A percentile compares a stretch with the other conserved stretches of the same genome.
Conservation (phyloP, 805 yeast genomes). For the Sporopachydermia lactativora region DNA sequence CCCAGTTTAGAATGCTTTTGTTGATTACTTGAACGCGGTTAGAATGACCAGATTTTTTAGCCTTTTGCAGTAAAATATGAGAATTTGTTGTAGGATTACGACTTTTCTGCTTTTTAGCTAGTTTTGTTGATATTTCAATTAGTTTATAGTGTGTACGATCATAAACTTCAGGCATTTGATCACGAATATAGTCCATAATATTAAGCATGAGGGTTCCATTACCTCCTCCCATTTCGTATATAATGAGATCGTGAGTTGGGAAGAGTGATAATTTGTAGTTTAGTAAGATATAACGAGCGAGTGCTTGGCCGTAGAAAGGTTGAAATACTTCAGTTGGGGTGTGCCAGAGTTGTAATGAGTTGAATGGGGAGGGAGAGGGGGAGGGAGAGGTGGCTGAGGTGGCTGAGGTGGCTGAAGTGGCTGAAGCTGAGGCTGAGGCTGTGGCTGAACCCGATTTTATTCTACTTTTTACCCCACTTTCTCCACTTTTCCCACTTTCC, state of each 20-base stretch:
- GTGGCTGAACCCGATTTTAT: conserved; percentile 4
- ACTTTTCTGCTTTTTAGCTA: conserved; percentile 41
- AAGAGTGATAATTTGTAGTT: conserved; percentile 55
- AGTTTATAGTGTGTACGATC: conserved; percentile 51
- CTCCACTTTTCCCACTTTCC: conserved; percentile 11
- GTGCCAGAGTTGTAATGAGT: conserved; percentile 77
- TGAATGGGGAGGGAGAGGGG: too few relatives aligned
- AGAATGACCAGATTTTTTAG: conserved; percentile 30
- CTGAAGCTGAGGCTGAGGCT: conserved; percentile 16
- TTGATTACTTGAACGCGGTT: conserved; percentile 51
- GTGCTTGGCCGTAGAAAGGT: conserved; percentile 74
- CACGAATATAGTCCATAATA: conserved; percentile 47
- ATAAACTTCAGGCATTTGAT: conserved; percentile 62
- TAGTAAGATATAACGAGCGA: conserved; percentile 66
- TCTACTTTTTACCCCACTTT: conserved; percentile 15
- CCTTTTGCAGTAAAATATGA: conserved; percentile 16
- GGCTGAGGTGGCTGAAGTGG: too few relatives aligned
- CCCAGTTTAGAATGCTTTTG: conserved; percentile 69
- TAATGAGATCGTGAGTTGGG: conserved; percentile 57
- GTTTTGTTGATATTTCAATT: conserved; percentile 52
- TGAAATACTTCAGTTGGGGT: conserved; percentile 80
- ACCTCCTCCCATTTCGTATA: conserved; percentile 86
- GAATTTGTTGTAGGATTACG: conserved; percentile 9
- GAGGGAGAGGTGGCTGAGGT: too few relatives aligned
- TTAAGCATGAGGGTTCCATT: conserved; percentile 78